Conservation (phyloP, 2,329 filamentous ascomycete genomes). For the Botryotinia globosa region DNA sequence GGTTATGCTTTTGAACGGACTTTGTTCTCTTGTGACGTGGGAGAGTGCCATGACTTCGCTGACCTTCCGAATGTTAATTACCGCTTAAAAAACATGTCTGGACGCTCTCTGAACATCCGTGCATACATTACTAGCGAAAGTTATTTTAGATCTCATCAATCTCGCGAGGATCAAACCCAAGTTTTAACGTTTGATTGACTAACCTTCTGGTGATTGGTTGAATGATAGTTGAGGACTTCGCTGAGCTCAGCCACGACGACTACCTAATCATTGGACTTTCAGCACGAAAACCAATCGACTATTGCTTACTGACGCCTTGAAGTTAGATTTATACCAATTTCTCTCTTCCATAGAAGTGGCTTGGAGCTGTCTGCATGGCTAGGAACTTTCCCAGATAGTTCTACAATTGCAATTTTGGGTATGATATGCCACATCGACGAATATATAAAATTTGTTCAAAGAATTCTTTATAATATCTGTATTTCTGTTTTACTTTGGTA, state of each 20-base stretch:
- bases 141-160: not conserved
- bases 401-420: not conserved
- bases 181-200: not conserved
- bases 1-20: not conserved
- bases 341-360: not conserved
- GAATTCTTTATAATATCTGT: not conserved
- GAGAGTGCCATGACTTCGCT: not conserved
- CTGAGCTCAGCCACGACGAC: not conserved
- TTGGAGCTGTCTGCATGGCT: not conserved
- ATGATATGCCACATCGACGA: not conserved
- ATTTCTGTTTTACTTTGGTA: not conserved
- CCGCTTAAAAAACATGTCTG: not conserved
- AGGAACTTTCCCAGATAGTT: not conserved
- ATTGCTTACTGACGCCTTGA: not conserved
- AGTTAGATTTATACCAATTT: not conserved
- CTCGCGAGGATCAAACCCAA: not conserved
- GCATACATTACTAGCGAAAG: not conserved
- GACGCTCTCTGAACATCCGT: not conserved
- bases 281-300: not conserved
- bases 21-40: not conserved
- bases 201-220: not conserved
- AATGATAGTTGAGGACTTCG: not conserved
- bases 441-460: not conserved
- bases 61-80: not conserved
- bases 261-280: not conserved